Evolutionary conservation across 2,329 filamentous ascomycete genomes (phyloP).

Genomic region (Cordyceps cicadae): DNA sequence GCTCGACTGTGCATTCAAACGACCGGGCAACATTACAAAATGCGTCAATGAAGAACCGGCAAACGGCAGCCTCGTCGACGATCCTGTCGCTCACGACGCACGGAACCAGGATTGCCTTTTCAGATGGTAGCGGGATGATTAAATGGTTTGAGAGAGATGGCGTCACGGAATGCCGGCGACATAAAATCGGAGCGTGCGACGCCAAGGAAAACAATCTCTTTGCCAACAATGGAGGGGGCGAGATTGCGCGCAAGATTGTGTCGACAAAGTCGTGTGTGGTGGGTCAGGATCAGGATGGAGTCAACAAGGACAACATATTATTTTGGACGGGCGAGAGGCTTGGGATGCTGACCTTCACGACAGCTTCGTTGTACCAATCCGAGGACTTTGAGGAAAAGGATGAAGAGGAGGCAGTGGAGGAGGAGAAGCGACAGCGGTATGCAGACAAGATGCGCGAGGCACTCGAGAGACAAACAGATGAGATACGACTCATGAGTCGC

Average conservation of each 20-base stretch:
- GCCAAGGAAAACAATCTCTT: conserved; percentile 41
- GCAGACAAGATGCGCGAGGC: conserved; percentile 65
- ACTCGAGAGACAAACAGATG: conserved; percentile 68
- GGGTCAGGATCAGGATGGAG: conserved; percentile 25
- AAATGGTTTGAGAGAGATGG: conserved; percentile 91
- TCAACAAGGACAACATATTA: conserved; percentile 58
- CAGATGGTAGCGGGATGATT: conserved; percentile 73
- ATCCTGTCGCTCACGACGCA: conserved; percentile 75
- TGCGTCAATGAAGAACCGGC: conserved; percentile 64
- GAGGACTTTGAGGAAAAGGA: conserved; percentile 43
- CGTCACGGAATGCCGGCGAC: conserved; percentile 47
- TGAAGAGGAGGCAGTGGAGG: conserved; percentile 39
- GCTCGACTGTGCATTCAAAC: conserved; percentile 20
- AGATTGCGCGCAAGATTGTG: conserved; percentile 73
- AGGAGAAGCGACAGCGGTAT: conserved; percentile 53
- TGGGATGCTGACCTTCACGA: conserved; percentile 60
- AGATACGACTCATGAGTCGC: conserved; percentile 62
- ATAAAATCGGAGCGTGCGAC: conserved; percentile 49
- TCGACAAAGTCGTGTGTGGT: conserved; percentile 41
- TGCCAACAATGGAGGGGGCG: conserved; percentile 47
- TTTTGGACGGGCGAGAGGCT: conserved; percentile 85
- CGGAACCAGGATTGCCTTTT: conserved; percentile 72
- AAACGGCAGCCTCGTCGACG: conserved; percentile 73
- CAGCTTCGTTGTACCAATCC: conserved; percentile 37
- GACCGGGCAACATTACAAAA: conserved; percentile 27